Base-by-base conservation (phyloP, 345 rosid genomes). In the Aurinia saxatilis region DNA sequence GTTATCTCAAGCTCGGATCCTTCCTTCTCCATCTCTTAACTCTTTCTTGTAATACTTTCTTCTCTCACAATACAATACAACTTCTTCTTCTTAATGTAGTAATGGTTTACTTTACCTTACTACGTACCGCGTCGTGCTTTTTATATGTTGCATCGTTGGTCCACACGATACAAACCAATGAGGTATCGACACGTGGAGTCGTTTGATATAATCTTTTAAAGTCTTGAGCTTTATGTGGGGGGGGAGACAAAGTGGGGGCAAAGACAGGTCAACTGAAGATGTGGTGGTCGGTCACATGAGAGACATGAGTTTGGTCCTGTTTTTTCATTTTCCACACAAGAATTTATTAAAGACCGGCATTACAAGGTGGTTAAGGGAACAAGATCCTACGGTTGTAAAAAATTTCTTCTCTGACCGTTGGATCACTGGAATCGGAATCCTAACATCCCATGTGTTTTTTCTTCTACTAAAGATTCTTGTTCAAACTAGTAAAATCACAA, bases 1-100 rank as follows among this genome's bases (percentile, higher is more conserved):
- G 95, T 88, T 63, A 91, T 88, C 69, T 88, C 96, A 40, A 81
- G 77, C 59, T 80, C 97, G 8, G 79, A 72, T 12, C 83, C 70
- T 57, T 36, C 60, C 25, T 71, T 64, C 31, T 65, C 70, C 70
- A 63, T 71, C 34, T 63, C 21, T 48, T 36, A n/a, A 21, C 10
- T 57, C 10, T 47, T 11, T 39, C 19, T 18, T 38, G 5, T 29
- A n/a, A n/a, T 10, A 21, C 25, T 21, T 21, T 21, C 4, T 81
- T 79, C 74, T 78, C 49, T 68, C 71, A 33, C 29, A 80, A 90
- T 23, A 23, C 27, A 27, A 27, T 21, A 21, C 25, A 21, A 82
- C 82, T 66, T 65, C 58, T n/a, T n/a, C n/a, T n/a, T 65, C 61
- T 57, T 50, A 30, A 56, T 71, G 65, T 42, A 33, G 46, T 50